Evolutionary conservation across 1,284 basidiomycete species (phyloP).

Genomic region (Psilocybe mexicana): DNA sequence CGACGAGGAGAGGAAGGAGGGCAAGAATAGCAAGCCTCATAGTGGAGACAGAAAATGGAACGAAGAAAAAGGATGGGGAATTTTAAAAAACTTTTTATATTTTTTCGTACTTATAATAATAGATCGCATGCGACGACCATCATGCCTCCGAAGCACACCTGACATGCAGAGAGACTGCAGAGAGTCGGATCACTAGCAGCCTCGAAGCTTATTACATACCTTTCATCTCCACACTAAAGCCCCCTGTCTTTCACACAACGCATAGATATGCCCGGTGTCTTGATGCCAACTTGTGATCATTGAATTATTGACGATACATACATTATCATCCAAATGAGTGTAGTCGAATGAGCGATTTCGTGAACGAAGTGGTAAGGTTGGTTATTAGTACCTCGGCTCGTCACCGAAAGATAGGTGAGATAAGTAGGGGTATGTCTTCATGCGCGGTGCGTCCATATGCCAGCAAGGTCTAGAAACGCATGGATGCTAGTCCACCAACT

Average conservation of each 20-base stretch:
- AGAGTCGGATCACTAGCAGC: neutral
- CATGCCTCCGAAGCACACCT: neutral
- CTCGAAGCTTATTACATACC: neutral
- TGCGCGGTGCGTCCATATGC: neutral
- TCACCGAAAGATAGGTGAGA: neutral
- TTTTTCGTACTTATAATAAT: neutral
- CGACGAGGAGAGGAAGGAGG: slow-evolving; percentile 30
- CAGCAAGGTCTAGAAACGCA: neutral
- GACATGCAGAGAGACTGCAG: neutral
- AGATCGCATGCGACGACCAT: neutral
- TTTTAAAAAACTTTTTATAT: slow-evolving; percentile 8
- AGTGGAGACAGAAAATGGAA: slow-evolving; percentile 13
- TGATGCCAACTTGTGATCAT: neutral
- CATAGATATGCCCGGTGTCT: neutral
- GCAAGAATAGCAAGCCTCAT: slow-evolving; percentile 40
- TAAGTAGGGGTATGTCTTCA: neutral
- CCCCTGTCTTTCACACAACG: neutral
- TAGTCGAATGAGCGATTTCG: neutral
- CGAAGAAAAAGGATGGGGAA: slow-evolving; percentile 18
- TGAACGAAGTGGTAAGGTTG: neutral
- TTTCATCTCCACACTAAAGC: neutral
- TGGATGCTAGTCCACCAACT: neutral
- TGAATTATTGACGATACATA: neutral
- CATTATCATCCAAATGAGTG: neutral
- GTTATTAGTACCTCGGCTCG: neutral